phyloP scores from a whole-genome alignment of 495 filamentous ascomycete species.

The Hyaloscypha bicolor region DNA sequence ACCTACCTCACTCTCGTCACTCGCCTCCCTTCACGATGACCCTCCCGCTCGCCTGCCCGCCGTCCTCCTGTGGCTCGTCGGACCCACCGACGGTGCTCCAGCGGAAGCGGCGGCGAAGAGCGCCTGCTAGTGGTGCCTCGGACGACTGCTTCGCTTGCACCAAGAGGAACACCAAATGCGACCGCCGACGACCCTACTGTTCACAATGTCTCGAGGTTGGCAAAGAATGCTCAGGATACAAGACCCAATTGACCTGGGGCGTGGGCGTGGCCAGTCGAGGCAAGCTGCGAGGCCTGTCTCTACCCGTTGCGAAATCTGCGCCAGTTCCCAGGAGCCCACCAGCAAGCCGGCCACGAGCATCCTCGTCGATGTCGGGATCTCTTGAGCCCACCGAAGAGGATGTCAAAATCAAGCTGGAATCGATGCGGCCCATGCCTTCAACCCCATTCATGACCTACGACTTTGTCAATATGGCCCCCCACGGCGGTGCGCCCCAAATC shows the following conservation, averaged over 20 bases:
- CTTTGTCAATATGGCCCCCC: constrained; percentile 52
- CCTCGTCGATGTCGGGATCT: constrained; percentile 26
- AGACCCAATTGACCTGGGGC: constrained; percentile 96
- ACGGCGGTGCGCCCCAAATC: constrained; percentile 32
- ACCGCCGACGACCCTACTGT: constrained; percentile 92
- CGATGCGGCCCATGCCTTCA: constrained; percentile 17
- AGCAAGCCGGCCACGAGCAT: constrained; percentile 21
- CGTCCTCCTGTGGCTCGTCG: constrained; percentile 21
- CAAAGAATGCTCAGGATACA: constrained; percentile 95
- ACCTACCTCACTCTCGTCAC: neutral
- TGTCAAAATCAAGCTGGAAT: constrained; percentile 33
- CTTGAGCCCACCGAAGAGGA: constrained; percentile 20
- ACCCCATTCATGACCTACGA: constrained; percentile 46
- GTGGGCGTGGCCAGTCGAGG: constrained; percentile 95
- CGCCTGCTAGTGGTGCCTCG: constrained; percentile 83
- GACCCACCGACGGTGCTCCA: constrained; percentile 40
- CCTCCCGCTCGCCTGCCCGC: constrained; percentile 32
- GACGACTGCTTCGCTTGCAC: constrained; percentile 96
- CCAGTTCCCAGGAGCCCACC: constrained; percentile 46
- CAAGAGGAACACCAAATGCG: constrained; percentile 81
- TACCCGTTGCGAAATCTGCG: constrained; percentile 79
- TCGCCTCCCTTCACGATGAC: constrained; percentile 29
- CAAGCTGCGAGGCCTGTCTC: constrained; percentile 85
- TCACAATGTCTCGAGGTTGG: constrained; percentile 90
- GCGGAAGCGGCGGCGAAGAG: constrained; percentile 84